Evolutionary conservation across 805 yeast species (phyloP).

Genomic region (Lipomyces sp.): DNA sequence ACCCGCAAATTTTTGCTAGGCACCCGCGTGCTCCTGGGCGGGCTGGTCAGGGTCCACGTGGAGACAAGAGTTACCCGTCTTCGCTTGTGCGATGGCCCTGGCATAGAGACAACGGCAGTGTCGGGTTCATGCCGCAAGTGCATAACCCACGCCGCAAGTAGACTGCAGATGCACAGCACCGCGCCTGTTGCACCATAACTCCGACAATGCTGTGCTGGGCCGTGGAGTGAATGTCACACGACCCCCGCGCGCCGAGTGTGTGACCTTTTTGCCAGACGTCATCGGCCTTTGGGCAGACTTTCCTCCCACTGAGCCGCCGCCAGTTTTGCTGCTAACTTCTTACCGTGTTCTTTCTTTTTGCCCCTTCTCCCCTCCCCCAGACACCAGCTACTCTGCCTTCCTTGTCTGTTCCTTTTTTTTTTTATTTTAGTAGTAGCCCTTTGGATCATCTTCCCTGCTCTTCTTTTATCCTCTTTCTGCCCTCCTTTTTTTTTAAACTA

Average conservation of each 20-base stretch:
- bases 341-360: background rate
- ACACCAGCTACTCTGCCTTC: background rate
- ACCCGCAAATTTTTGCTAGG: background rate
- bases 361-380: background rate
- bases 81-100: background rate
- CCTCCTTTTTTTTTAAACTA: background rate
- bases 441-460: background rate
- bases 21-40: background rate
- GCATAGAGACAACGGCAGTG: background rate
- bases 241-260: constrained; percentile 3
- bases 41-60: background rate
- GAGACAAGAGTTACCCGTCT: background rate
- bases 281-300: background rate
- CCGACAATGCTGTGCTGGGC: background rate
- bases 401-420: background rate
- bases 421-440: background rate
- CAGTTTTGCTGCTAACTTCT: background rate
- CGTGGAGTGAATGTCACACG: constrained; percentile 7
- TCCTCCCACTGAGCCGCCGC: constrained; percentile 4
- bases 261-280: background rate
- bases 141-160: background rate
- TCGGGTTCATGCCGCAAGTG: background rate
- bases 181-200: background rate
- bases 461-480: background rate
- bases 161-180: background rate